Evolutionary conservation across 148 eudicot genomes (phyloP).

Genomic region (Pharnaceum exiguum): DNA sequence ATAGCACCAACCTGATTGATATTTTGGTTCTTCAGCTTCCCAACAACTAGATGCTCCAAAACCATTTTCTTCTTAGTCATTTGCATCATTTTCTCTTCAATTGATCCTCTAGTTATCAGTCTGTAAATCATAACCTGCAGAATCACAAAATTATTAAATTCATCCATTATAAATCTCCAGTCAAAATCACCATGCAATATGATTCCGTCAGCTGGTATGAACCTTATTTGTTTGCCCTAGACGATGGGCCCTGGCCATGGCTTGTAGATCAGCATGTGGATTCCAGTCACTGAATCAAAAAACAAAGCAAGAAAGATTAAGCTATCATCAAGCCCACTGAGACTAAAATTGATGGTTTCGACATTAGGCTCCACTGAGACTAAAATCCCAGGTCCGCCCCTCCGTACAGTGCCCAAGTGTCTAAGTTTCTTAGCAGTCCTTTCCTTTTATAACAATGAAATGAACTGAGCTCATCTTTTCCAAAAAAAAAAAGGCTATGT

Average conservation of each 20-base stretch:
- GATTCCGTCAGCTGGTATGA: neutral
- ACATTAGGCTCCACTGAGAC: too few relatives aligned
- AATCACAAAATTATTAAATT: neutral
- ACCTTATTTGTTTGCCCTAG: constrained; percentile 98
- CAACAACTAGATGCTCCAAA: constrained; percentile 96
- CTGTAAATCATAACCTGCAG: constrained; percentile 95
- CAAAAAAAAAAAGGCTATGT: too few relatives aligned
- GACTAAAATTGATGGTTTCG: neutral
- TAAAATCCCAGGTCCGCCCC: too few relatives aligned
- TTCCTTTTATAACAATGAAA: too few relatives aligned
- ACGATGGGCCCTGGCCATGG: constrained; percentile 99
- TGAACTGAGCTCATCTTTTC: too few relatives aligned
- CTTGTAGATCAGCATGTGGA: constrained; percentile 99
- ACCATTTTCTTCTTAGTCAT: constrained; percentile 99
- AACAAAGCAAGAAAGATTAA: neutral
- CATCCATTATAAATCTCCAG: neutral
- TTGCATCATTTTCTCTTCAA: constrained; percentile 99
- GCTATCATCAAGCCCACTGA: constrained; percentile 1
- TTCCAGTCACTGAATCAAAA: constrained; percentile 80
- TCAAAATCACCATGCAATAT: neutral
- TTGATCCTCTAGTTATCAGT: constrained; percentile 86
- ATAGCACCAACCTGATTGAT: constrained; percentile 68
- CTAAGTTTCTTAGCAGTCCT: too few relatives aligned
- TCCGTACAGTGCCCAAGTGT: too few relatives aligned
- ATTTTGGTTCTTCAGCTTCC: constrained; percentile 89